Evolutionary conservation across 2,329 filamentous ascomycete genomes (phyloP).

Genomic region (Gremmenia infestans): DNA sequence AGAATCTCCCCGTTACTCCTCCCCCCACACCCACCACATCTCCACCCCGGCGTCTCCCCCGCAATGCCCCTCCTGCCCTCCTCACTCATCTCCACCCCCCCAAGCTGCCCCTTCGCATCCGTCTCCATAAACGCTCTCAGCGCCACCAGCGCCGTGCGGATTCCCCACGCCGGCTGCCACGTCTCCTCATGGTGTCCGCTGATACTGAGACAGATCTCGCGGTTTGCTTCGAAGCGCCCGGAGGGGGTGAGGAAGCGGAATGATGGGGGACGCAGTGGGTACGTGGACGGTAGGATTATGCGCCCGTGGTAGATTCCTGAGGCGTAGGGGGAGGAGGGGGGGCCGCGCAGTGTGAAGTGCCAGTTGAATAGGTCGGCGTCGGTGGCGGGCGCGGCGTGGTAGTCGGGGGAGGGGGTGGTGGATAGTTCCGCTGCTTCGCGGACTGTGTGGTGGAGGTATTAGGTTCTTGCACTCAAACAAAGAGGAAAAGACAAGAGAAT

Average conservation of each 20-base stretch:
- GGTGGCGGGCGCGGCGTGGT: constrained; percentile 71
- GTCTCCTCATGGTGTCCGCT: constrained; percentile 95
- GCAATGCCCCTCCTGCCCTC: constrained; percentile 66
- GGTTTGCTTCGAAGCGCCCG: constrained; percentile 91
- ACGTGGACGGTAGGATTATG: constrained; percentile 83
- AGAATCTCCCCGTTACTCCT: constrained; percentile 67
- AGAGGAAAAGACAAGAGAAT: not conserved
- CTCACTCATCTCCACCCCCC: constrained; percentile 74
- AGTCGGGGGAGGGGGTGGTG: constrained; percentile 74
- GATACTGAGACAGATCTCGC: constrained; percentile 94
- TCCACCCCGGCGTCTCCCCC: constrained; percentile 57
- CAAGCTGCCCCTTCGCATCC: constrained; percentile 80
- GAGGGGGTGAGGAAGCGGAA: constrained; percentile 93
- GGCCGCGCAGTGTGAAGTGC: constrained; percentile 96
- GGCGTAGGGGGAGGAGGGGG: constrained; percentile 58
- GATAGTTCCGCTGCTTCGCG: constrained; percentile 89
- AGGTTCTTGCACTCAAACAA: not conserved
- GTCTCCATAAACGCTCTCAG: constrained; percentile 92
- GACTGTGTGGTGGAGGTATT: constrained; percentile 44
- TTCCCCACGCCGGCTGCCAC: constrained; percentile 97
- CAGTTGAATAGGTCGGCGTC: constrained; percentile 94
- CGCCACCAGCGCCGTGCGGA: constrained; percentile 77
- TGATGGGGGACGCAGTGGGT: constrained; percentile 87
- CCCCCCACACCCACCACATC: constrained; percentile 65
- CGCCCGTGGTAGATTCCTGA: constrained; percentile 90